These are phyloP conservation scores for Leishmania aethiopica DNA, from an alignment of 208 protist genomes.

Conservation along the genomic window DNA sequence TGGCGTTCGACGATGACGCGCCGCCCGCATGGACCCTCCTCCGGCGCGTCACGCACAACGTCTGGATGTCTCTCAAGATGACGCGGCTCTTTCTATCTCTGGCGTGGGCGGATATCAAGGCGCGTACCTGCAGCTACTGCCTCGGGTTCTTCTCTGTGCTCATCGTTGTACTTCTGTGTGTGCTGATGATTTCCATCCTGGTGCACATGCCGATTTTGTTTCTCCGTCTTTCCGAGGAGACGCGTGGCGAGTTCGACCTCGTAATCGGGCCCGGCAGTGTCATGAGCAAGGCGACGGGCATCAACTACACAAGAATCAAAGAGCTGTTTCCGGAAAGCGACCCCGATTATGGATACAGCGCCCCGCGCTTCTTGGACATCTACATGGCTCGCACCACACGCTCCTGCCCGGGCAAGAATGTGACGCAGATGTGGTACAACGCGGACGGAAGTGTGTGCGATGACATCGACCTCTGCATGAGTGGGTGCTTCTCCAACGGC, in stretches of 20 bases:
- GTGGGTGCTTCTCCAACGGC: conserved; percentile 1
- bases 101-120: conserved; percentile 38
- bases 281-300: conserved; percentile 26
- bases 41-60: conserved; percentile 22
- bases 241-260: conserved; percentile 53
- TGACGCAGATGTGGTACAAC: conserved; percentile 19
- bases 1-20: conserved; percentile 23
- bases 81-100: conserved; percentile 46
- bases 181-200: conserved; percentile 65
- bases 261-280: conserved; percentile 39
- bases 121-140: conserved; percentile 54
- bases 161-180: conserved; percentile 73
- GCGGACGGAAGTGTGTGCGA: conserved; percentile 8
- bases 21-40: conserved; percentile 9
- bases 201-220: conserved; percentile 70
- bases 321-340: conserved; percentile 20
- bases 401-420: conserved; percentile 16
- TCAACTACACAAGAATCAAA: conserved; percentile 60
- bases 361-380: conserved; percentile 30
- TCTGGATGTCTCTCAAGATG: conserved; percentile 32
- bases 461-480: conserved; percentile 10
- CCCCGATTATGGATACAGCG: conserved; percentile 28
- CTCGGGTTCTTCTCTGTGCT: conserved; percentile 71
- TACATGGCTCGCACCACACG: conserved; percentile 6
- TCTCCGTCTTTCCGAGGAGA: conserved; percentile 57